Evolutionary conservation across 352 stramenopile genomes (phyloP).

Genomic region (Elongisporangium prolatum): DNA sequence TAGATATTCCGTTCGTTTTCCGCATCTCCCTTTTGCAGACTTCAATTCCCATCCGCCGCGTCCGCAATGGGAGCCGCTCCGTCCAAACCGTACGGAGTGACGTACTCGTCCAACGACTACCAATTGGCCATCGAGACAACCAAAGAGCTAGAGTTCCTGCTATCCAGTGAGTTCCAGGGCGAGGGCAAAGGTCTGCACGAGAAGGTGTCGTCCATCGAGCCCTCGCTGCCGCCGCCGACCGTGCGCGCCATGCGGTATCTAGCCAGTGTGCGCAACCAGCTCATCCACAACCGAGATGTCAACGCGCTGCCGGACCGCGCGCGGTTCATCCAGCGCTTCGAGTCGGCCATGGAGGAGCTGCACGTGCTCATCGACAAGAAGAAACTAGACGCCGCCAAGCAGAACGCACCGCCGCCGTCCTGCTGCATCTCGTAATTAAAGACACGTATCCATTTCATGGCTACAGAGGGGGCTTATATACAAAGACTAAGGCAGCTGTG

Average conservation of each 20-base stretch:
- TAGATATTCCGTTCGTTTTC: not conserved
- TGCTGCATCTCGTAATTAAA: constrained; percentile 24
- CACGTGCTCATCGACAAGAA: constrained; percentile 57
- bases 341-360: constrained; percentile 56
- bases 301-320: constrained; percentile 46
- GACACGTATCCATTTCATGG: not conserved
- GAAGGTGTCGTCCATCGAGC: constrained; percentile 46
- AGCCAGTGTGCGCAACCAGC: constrained; percentile 72
- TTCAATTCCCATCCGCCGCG: not conserved
- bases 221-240: constrained; percentile 35
- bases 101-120: constrained; percentile 66
- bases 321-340: constrained; percentile 60
- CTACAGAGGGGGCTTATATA: not conserved
- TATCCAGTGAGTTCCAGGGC: constrained; percentile 62
- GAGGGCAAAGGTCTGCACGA: constrained; percentile 72
- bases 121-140: constrained; percentile 78
- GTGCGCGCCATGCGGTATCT: constrained; percentile 72
- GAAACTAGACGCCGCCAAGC: constrained; percentile 17
- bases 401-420: constrained; percentile 4
- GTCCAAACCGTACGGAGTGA: not conserved
- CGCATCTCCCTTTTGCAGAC: not conserved
- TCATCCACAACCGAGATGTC: constrained; percentile 77
- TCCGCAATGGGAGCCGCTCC: constrained; percentile 2
- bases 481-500: constrained; percentile 24
- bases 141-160: constrained; percentile 73